Evolutionary conservation across 352 stramenopile species (phyloP).

Genomic region (Globisporangium megalacanthum): DNA sequence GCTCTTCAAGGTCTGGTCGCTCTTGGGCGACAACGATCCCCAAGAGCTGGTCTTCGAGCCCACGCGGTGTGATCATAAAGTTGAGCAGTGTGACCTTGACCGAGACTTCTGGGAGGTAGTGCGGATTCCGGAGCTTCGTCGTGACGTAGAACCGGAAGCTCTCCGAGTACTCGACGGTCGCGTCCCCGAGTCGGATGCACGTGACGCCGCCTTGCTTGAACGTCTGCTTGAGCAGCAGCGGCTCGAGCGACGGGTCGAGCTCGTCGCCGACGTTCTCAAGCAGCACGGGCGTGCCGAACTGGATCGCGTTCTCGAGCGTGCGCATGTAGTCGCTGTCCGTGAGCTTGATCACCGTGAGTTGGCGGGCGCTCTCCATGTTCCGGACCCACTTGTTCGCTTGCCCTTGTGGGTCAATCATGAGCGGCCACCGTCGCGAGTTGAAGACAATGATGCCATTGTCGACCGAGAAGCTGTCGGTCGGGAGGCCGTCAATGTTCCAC

Average conservation of each 20-base stretch:
- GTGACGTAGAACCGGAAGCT: conserved; percentile 94
- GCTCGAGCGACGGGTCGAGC: conserved; percentile 90
- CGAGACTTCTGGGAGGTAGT: conserved; percentile 92
- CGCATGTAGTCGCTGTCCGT: conserved; percentile 92
- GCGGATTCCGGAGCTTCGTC: conserved; percentile 91
- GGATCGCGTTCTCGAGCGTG: conserved; percentile 89
- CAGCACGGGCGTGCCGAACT: conserved; percentile 90
- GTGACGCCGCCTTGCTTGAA: conserved; percentile 92
- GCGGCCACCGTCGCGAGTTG: conserved; percentile 90
- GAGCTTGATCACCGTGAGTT: conserved; percentile 92
- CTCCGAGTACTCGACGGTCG: conserved; percentile 90
- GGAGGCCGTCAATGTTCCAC: conserved; percentile 94
- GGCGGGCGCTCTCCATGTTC: conserved; percentile 90
- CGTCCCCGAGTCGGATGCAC: conserved; percentile 91
- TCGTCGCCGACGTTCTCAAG: conserved; percentile 92
- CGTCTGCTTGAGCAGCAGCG: conserved; percentile 91
- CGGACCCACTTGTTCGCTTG: conserved; percentile 96
- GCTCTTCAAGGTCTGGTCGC: conserved; percentile 88
- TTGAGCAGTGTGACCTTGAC: conserved; percentile 93
- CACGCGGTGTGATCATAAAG: conserved; percentile 94
- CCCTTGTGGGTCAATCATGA: conserved; percentile 95
- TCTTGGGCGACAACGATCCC: conserved; percentile 91
- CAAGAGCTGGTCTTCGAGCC: conserved; percentile 90
- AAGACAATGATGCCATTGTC: conserved; percentile 96
- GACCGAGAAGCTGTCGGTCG: conserved; percentile 91